Evolutionary conservation across 495 filamentous ascomycete genomes (phyloP).

Genomic region (Podospora fimiseda): DNA sequence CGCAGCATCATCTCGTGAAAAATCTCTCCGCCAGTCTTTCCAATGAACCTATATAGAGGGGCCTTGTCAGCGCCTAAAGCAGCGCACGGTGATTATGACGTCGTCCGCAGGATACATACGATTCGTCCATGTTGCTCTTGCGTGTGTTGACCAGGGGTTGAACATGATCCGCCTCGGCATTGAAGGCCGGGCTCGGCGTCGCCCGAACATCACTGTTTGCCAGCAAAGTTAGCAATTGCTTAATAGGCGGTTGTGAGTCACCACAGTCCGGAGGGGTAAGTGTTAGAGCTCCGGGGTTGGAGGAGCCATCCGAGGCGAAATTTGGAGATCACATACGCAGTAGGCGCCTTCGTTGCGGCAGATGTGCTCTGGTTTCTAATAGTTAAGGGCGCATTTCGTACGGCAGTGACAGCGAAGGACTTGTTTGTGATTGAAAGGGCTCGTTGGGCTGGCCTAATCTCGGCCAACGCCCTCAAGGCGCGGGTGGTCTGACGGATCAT

Average conservation of each 20-base stretch:
- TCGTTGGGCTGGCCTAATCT: conserved; percentile 29
- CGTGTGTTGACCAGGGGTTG: conserved; percentile 61
- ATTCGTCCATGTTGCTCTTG: conserved; percentile 67
- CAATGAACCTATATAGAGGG: conserved; percentile 64
- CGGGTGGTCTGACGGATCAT: conserved; percentile 41
- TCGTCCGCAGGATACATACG: conserved; percentile 41
- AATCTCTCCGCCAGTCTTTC: conserved; percentile 90
- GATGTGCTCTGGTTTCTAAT: conserved; percentile 36
- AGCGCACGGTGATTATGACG: conserved; percentile 2
- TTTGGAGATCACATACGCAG: conserved; percentile 9
- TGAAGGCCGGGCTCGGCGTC: conserved; percentile 66
- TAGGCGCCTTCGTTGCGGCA: conserved; percentile 21
- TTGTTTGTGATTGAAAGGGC: conserved; percentile 18
- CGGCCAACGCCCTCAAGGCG: conserved; percentile 39
- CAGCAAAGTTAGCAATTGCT: conserved; percentile 17
- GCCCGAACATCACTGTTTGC: conserved; percentile 34
- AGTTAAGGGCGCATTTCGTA: conserved; percentile 22
- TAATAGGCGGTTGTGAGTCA: conserved; percentile 18
- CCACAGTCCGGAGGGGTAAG: too few relatives aligned
- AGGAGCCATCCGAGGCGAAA: background rate
- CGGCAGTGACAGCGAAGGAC: conserved; percentile 22
- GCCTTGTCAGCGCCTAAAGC: conserved; percentile 22
- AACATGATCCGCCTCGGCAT: conserved; percentile 52
- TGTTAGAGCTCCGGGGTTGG: background rate
- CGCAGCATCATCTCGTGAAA: conserved; percentile 99